Conservation (phyloP, 1,284 basidiomycete genomes). For the Cutaneotrichosporon cutaneum region DNA sequence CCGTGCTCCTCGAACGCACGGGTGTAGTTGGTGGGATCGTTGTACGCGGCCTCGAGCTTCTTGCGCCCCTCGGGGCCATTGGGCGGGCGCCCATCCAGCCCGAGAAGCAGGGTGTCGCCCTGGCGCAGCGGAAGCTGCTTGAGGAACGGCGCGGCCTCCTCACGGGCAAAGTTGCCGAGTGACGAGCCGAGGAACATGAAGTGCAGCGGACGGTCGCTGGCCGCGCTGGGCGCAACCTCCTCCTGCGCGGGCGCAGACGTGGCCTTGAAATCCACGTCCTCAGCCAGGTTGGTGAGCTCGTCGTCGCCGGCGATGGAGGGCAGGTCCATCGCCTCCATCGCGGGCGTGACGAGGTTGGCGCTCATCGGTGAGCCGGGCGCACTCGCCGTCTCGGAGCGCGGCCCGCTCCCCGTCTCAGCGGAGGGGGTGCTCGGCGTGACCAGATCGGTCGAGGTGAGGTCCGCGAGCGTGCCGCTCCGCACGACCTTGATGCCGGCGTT, state of each 20-base stretch:
- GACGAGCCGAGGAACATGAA: conserved; percentile 93
- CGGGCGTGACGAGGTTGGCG: conserved; percentile 28
- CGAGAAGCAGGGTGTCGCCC: conserved; percentile 63
- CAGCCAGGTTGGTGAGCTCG: background rate
- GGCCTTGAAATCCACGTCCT: background rate
- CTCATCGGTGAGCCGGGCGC: conserved; percentile 23
- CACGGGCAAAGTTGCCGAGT: conserved; percentile 85
- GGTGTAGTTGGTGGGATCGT: conserved; percentile 77
- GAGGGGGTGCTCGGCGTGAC: conserved; percentile 11
- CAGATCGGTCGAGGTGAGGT: conserved; percentile 17
- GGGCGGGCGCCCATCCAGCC: conserved; percentile 67
- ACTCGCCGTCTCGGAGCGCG: conserved; percentile 9
- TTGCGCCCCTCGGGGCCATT: conserved; percentile 39
- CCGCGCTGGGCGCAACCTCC: background rate
- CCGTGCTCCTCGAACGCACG: conserved; percentile 88
- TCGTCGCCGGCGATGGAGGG: conserved; percentile 25
- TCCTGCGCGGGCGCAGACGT: background rate
- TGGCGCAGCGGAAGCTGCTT: conserved; percentile 69
- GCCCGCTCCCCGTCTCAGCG: conserved; percentile 1
- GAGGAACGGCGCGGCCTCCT: conserved; percentile 72
- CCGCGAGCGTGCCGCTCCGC: conserved; percentile 52
- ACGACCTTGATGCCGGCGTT: conserved; percentile 67
- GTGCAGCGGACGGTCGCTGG: conserved; percentile 65
- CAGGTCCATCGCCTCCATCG: conserved; percentile 24
- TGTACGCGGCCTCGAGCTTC: conserved; percentile 66